phyloP scores from a whole-genome alignment of 768 basidiomycete species.

The Roridomyces roridus region DNA sequence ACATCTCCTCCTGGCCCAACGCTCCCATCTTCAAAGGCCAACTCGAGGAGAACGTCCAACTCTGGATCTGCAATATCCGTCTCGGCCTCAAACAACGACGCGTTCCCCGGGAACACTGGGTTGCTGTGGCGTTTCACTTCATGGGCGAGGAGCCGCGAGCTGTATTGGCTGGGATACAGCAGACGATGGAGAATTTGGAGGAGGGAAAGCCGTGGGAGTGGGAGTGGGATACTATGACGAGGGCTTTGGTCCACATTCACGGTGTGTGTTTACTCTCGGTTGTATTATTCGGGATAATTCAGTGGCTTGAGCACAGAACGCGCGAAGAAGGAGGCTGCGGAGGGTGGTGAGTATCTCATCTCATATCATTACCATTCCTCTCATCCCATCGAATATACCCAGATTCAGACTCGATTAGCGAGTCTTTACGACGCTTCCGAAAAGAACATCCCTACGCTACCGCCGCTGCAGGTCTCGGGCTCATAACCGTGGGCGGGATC shows the following conservation, averaged over 20 bases:
- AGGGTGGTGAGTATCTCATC: too few relatives aligned
- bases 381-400: too few relatives aligned
- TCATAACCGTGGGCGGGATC: background rate
- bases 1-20: background rate
- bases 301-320: background rate
- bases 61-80: background rate
- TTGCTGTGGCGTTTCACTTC: background rate
- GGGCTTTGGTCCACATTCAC: background rate
- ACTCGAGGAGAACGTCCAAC: background rate
- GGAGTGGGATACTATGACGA: background rate
- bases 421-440: too few relatives aligned
- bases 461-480: too few relatives aligned
- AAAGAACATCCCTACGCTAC: too few relatives aligned
- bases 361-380: too few relatives aligned
- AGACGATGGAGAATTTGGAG: background rate
- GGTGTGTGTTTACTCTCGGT: background rate
- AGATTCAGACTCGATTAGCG: too few relatives aligned
- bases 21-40: constrained; percentile 3
- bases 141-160: constrained; percentile 5
- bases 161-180: background rate
- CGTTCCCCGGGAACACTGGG: background rate
- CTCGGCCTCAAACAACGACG: background rate
- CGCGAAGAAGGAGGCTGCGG: background rate
- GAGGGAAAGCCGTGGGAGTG: background rate
- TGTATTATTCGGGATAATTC: background rate